Conservation (phyloP, 2,329 filamentous ascomycete genomes). For the Alternaria arborescens region DNA sequence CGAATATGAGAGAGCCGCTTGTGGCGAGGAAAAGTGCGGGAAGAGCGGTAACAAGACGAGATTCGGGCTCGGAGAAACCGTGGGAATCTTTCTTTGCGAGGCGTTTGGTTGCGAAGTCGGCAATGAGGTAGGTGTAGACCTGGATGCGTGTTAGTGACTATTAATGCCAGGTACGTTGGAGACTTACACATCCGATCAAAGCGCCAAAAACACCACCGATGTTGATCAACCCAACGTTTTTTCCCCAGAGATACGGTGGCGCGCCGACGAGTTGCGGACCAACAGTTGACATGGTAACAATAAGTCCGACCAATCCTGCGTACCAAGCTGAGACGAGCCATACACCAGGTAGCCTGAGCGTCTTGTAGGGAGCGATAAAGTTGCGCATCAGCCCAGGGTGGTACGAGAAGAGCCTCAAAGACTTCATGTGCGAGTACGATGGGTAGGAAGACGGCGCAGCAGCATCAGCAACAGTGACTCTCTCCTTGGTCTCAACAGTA, state of each 20-base stretch:
- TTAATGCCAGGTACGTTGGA: neutral
- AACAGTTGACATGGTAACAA: conserved; percentile 52
- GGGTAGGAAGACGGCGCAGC: conserved; percentile 28
- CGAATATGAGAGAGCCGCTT: conserved; percentile 51
- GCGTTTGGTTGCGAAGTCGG: conserved; percentile 50
- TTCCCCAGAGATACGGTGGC: conserved; percentile 55
- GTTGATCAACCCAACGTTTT: conserved; percentile 51
- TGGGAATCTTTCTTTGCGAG: conserved; percentile 47
- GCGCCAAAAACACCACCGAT: conserved; percentile 51
- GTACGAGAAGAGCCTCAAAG: conserved; percentile 49
- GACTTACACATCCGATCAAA: conserved; percentile 43
- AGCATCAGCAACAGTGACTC: conserved; percentile 11
- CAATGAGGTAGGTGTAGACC: conserved; percentile 49
- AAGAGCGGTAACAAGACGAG: conserved; percentile 51
- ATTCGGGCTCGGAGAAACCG: conserved; percentile 53
- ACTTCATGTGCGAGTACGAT: conserved; percentile 46
- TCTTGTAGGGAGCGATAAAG: conserved; percentile 50
- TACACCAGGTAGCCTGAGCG: conserved; percentile 52
- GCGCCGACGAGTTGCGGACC: conserved; percentile 48
- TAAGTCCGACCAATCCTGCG: conserved; percentile 52
- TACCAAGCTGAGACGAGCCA: conserved; percentile 56
- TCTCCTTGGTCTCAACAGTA: conserved; percentile 30
- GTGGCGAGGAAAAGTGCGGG: conserved; percentile 51
- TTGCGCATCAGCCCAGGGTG: conserved; percentile 45
- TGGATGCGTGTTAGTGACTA: neutral